Conservation (phyloP, 129 eudicot genomes). For the Pittosporum tobira region DNA sequence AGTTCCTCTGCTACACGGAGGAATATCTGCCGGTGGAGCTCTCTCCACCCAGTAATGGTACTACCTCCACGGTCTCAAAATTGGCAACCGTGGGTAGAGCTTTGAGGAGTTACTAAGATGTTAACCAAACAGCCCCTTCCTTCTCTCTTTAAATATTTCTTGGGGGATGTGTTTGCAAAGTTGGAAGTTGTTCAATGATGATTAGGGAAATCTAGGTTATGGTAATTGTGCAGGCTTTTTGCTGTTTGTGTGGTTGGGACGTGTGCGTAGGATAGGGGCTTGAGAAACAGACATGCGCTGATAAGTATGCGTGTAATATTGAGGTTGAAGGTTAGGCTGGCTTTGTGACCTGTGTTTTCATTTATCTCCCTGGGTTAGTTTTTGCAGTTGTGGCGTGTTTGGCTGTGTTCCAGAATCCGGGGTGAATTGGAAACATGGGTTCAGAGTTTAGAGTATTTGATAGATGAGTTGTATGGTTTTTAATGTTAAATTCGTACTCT, state of each 20-base stretch:
- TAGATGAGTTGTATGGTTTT: too few relatives aligned
- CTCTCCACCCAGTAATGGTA: constrained; percentile 31
- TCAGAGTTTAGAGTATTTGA: too few relatives aligned
- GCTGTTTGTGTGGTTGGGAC: neutral
- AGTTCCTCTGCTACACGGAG: constrained; percentile 10
- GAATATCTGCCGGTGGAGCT: constrained; percentile 35
- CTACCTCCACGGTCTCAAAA: neutral
- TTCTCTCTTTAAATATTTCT: neutral
- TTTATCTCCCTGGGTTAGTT: constrained; percentile 14
- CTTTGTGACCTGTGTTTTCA: constrained; percentile 24
- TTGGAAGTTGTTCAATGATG: neutral
- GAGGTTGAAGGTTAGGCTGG: constrained; percentile 8
- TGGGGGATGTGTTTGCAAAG: neutral
- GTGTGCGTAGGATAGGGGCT: neutral
- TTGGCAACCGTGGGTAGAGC: constrained; percentile 14
- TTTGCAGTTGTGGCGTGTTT: neutral
- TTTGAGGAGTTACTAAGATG: neutral
- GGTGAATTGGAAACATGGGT: constrained; percentile 38
- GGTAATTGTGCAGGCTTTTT: neutral
- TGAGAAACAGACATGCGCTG: too few relatives aligned
- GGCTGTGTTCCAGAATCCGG: constrained; percentile 5
- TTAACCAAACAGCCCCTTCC: neutral
- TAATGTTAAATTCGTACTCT: too few relatives aligned
- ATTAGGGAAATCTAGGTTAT: constrained; percentile 7
- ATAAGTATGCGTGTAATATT: neutral